Conservation (phyloP, 805 yeast species). For the Teunomyces lycoperdinae region DNA sequence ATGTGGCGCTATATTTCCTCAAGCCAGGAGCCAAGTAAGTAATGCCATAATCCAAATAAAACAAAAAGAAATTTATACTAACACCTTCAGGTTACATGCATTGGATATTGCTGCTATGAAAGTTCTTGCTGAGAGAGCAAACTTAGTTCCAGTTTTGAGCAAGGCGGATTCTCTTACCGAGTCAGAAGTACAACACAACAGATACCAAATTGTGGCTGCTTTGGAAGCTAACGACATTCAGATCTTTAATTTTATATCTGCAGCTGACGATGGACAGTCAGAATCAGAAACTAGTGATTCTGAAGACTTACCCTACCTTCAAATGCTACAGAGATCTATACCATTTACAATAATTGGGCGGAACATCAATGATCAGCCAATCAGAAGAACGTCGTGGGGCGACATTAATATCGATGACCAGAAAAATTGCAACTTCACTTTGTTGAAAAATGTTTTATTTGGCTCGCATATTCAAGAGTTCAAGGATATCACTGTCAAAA, state of each 20-base stretch:
- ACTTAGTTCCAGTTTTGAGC: conserved; percentile 77
- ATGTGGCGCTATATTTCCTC: conserved; percentile 24
- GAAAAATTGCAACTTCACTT: conserved; percentile 16
- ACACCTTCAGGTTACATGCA: conserved; percentile 40
- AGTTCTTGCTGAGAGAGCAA: conserved; percentile 66
- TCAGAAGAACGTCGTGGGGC: conserved; percentile 18
- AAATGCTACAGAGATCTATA: conserved; percentile 13
- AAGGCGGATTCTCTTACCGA: conserved; percentile 74
- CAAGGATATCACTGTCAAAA: conserved; percentile 19
- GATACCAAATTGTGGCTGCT: conserved; percentile 48
- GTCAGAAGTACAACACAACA: conserved; percentile 53
- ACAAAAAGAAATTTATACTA: no score
- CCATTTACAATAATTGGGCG: conserved; percentile 19
- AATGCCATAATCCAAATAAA: neutral
- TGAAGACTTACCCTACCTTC: conserved; percentile 14
- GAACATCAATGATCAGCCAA: conserved; percentile 6
- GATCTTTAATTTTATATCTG: conserved; percentile 20
- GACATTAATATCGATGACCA: conserved; percentile 16
- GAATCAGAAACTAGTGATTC: conserved; percentile 3
- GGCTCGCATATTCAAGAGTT: conserved; percentile 27
- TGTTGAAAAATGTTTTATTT: conserved; percentile 18
- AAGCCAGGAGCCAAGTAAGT: conserved; percentile 2
- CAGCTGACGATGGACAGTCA: neutral
- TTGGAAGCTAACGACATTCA: conserved; percentile 54
- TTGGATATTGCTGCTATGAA: conserved; percentile 74